Evolutionary conservation across 2,329 filamentous ascomycete species (phyloP), one percentile per base, ranked within the genome.

Genomic region (Ceratocystis ficicola): DNA sequence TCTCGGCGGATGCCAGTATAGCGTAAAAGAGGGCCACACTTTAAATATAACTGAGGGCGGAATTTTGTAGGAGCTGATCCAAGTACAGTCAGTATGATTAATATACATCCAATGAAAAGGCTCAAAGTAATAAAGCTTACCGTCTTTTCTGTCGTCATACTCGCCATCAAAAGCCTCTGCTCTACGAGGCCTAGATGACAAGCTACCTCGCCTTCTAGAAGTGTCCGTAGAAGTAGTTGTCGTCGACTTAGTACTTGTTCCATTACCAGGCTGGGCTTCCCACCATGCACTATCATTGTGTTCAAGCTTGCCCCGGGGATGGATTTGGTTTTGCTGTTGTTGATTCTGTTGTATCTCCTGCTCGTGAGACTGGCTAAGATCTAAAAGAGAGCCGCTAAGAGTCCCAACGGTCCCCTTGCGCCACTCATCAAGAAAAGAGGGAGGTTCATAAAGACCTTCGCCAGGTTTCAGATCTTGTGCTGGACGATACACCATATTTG

Each of bases 1-100:
- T 95, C 84, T 48, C 80, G 80, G 50, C 87, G 84, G 52, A 96
- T 84, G 22, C 95, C 94, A 65, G 88, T 93, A 74, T 95, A 99
- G 68, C 94, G 86, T 69, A 99, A 77, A 25, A 99, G 78, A 5
- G 94, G 94, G 0, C 94, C 94, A 72, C 93, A 96, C 75, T 91
- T 92, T 65, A 99, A 79, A 73, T 89, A 92, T 46, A 99, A 76
- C 2, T 84, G 82, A 25, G 94, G 94, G 70, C 88, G 88, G 75
- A 97, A 99, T 67, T 82, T 82, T 20, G 88, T 90, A 17, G 83
- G 82, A 48, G 77, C 79, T 81, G 59, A n/a, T 36, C 12, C 25
- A 36, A 8, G 55, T n/a, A 20, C 3, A 46, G 50, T 28, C 44
- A 59, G 55, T 30, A 32, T 59, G 32, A n/a, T 32, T 17, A 5